Evolutionary conservation across 2,329 filamentous ascomycete species (phyloP).

Genomic region (Hansfordia pulvinata): DNA sequence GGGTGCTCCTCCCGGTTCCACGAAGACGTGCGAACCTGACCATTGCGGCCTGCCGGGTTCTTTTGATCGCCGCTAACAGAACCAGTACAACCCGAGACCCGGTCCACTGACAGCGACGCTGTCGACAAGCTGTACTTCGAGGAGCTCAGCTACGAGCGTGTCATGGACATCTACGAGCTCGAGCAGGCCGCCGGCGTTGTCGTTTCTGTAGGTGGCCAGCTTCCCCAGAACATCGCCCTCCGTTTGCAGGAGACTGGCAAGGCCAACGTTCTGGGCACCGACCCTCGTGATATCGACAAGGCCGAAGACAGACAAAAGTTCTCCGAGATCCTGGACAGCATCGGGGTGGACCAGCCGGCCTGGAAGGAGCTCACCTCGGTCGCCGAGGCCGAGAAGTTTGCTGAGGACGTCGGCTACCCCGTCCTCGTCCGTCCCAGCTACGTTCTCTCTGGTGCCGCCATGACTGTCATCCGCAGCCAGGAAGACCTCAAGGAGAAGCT

Average conservation of each 20-base stretch:
- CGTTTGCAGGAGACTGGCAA: constrained; percentile 83
- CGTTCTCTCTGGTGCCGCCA: constrained; percentile 92
- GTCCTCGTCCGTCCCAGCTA: constrained; percentile 92
- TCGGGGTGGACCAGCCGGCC: constrained; percentile 89
- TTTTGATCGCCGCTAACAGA: neutral
- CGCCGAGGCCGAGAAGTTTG: constrained; percentile 76
- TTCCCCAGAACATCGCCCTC: constrained; percentile 94
- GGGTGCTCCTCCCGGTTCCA: too few relatives aligned
- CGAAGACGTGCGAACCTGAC: neutral
- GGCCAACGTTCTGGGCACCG: constrained; percentile 82
- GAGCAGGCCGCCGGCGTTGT: constrained; percentile 78
- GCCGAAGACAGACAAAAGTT: constrained; percentile 98
- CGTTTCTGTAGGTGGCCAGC: constrained; percentile 88
- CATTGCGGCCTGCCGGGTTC: neutral
- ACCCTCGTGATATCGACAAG: constrained; percentile 91
- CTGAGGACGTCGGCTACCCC: constrained; percentile 75
- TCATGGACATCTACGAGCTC: constrained; percentile 98
- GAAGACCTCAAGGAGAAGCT: constrained; percentile 92
- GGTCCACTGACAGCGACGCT: constrained; percentile 71
- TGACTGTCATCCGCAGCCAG: constrained; percentile 88
- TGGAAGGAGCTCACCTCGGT: constrained; percentile 96
- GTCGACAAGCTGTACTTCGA: constrained; percentile 94
- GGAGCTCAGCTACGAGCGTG: constrained; percentile 89
- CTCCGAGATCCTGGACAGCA: constrained; percentile 91
- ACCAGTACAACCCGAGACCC: too few relatives aligned